phyloP scores from a whole-genome alignment of 106 monocot species.

The Acorus calamus region DNA sequence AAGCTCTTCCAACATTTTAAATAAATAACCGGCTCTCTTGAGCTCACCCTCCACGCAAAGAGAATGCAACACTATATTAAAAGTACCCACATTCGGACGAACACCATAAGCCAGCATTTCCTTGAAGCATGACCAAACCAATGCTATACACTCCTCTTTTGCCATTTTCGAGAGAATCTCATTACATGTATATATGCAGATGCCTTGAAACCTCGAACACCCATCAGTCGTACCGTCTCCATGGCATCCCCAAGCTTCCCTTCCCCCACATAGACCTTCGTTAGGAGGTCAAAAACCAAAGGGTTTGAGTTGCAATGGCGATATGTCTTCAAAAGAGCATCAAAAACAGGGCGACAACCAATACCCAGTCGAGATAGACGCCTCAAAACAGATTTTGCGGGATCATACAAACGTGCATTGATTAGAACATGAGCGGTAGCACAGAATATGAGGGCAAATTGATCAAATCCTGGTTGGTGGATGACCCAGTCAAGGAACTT shows the following conservation, averaged over 20 bases:
- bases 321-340: conserved; percentile 28
- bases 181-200: conserved; percentile 45
- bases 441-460: conserved; percentile 22
- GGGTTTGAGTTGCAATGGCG: conserved; percentile 32
- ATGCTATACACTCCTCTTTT: conserved; percentile 11
- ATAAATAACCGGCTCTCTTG: conserved; percentile 31
- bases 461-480: conserved; percentile 16
- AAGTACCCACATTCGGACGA: conserved; percentile 28
- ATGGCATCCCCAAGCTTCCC: conserved; percentile 21
- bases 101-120: conserved; percentile 33
- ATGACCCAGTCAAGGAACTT: conserved; percentile 34
- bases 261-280: conserved; percentile 33
- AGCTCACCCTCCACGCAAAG: conserved; percentile 41
- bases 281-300: conserved; percentile 40
- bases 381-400: conserved; percentile 34
- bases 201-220: conserved; percentile 30
- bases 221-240: conserved; percentile 24
- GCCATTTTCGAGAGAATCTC: conserved; percentile 34
- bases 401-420: conserved; percentile 34
- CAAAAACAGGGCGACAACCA: conserved; percentile 17
- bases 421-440: conserved; percentile 36
- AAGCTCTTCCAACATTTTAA: conserved; percentile 39
- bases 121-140: conserved; percentile 48
- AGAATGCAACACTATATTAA: conserved; percentile 51
- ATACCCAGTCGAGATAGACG: conserved; percentile 14